Evolutionary conservation across 768 basidiomycete species (phyloP), one percentile per base, ranked within the genome.

Genomic region (Punctularia strigosozonata): DNA sequence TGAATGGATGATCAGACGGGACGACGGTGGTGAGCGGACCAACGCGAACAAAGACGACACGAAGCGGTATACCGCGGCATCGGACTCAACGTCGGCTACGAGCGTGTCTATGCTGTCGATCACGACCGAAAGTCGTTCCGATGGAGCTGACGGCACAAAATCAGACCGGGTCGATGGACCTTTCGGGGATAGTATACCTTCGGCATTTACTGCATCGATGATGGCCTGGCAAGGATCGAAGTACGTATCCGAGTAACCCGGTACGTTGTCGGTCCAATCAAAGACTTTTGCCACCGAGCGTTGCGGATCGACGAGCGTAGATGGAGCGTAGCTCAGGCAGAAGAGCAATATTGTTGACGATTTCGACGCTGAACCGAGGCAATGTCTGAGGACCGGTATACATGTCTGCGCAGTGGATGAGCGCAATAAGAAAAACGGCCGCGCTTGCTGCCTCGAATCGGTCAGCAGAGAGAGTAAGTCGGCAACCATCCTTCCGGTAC

Each of bases 101-200:
- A 89, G 56, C 4, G 75, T 79, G 47, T 86, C 79, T 14, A 77
- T 56, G 15, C 83, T 83, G 54, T 90, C 88, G 25, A 90, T 64
- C 37, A 82, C 54, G 18, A 86, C 69, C 44, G 66, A 70, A 21
- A 83, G 42, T n/a, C 77, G 63, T 22, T 67, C 65, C 22, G 62
- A 28, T 22, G 64, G 48, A 33, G 57, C 70, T 70, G 52, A 37
- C n/a, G n/a, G n/a, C n/a, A n/a, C n/a, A n/a, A n/a, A n/a, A n/a
- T n/a, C n/a, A n/a, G 34, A 49, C 39, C 18, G 10, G 21, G 37
- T 44, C 28, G 41, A 35, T 38, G 38, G 15, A 10, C 28, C 28
- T 30, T 15, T 30, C 15, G 10, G 15, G 10, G 15, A 30, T 15
- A 30, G 10, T 30, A 30, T 15, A 30, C 15, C 28, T 10, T 15